Base-by-base conservation (phyloP, 495 filamentous ascomycete genomes). In the Hypoxylon lienhwacheense region DNA sequence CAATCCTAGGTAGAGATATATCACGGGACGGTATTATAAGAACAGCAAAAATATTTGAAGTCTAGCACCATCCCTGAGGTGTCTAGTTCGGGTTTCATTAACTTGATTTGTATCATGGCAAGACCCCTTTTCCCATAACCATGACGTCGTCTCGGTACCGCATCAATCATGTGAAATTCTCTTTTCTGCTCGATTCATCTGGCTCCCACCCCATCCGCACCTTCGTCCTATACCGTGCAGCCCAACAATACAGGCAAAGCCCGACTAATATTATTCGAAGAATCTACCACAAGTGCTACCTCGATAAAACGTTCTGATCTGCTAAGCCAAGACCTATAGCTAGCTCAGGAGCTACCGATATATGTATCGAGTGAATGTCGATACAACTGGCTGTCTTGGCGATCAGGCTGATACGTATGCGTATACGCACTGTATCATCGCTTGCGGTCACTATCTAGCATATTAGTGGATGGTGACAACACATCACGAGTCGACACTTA, bases 401-500 rank as follows among this genome's bases (percentile, higher is more conserved):
- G 35, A 54, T 37, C 14, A 40, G 44, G 55, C 47, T 47, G 56
- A 48, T 37, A 43, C 55, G 35, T 24, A 22, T 49, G n/a, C n/a
- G n/a, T n/a, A n/a, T n/a, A n/a, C 22, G 45, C 41, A 34, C 16
- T 15, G 24, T 22, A 45, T 63, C 59, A 63, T 57, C 65, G 62
- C 46, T 67, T 67, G 20, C 65, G 65, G 41, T 67, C 65, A 48
- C 65, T 67, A 17, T 39, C 0, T 7, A n/a, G 8, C n/a, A n/a
- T 7, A 19, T 63, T 43, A 63, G 54, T 46, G 7, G 15, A 41
- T 24, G 17, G 7, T n/a, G 5, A 17, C 15, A 1, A 7, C 4
- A 31, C 12, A 11, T 3, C 8, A 43, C 1, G 20, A 34, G 26
- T 5, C 0, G 7, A 41, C 11, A 74, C 91, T 89, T 78, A 97